Conservation (phyloP, 2,329 filamentous ascomycete species). For the Alternaria dauci region DNA sequence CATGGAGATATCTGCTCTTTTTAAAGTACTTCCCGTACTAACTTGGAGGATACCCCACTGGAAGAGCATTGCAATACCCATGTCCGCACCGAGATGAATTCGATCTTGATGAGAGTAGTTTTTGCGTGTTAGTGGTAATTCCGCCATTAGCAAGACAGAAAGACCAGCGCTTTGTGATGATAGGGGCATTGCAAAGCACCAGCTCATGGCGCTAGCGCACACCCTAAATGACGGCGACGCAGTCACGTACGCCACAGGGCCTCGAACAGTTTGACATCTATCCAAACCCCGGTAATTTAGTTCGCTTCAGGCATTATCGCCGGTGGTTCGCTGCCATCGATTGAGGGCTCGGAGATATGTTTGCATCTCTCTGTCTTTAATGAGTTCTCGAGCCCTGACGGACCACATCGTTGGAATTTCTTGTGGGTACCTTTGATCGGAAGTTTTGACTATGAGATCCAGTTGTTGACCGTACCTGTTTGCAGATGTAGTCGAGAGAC, state of each 20-base stretch:
- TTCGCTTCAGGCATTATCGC: background rate
- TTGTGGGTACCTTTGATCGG: background rate
- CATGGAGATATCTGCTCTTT: background rate
- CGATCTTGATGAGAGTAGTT: background rate
- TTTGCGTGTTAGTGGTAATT: background rate
- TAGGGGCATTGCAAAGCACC: background rate
- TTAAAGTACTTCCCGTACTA: background rate
- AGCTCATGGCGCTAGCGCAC: conserved; percentile 3
- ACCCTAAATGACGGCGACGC: background rate
- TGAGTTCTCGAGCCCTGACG: background rate
- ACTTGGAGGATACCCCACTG: background rate
- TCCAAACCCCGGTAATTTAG: background rate
- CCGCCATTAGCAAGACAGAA: conserved; percentile 8
- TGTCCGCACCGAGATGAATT: background rate
- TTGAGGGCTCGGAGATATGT: background rate
- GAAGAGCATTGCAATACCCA: background rate
- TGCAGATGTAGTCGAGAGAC: background rate
- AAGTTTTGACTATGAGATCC: background rate
- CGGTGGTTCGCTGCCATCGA: background rate
- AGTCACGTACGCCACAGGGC: background rate
- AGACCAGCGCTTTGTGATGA: background rate
- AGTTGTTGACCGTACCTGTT: background rate
- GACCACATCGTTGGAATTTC: background rate
- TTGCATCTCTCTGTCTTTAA: background rate
- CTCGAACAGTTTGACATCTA: background rate